These are phyloP conservation scores for Citrus trifoliata DNA, from an alignment of 345 rosid genomes.

Conservation along the genomic window DNA sequence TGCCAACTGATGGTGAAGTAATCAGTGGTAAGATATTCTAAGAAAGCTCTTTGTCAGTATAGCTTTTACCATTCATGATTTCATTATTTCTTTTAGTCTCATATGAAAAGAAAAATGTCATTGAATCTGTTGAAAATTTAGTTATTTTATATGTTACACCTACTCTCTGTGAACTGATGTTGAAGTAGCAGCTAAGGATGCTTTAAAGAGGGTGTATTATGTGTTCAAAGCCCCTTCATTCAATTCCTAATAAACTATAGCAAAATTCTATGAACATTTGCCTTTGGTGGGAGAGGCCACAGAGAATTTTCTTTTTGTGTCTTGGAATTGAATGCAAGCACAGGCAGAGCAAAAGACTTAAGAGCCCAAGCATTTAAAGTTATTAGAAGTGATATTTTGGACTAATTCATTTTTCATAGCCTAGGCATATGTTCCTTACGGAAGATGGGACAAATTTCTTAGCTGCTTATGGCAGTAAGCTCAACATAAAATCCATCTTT, in stretches of 20 bases:
- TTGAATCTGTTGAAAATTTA: not conserved
- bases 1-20: constrained; percentile 80
- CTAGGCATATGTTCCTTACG: not conserved
- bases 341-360: not conserved
- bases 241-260: not conserved
- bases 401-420: not conserved
- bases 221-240: not conserved
- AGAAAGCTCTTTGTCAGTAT: not conserved
- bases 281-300: not conserved
- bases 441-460: not conserved
- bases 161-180: not conserved
- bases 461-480: not conserved
- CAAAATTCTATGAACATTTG: not conserved
- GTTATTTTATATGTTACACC: not conserved
- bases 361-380: not conserved
- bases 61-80: not conserved
- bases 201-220: not conserved
- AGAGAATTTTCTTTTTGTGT: not conserved
- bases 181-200: not conserved
- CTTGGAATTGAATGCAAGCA: not conserved
- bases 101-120: not conserved
- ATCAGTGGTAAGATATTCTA: constrained; percentile 58
- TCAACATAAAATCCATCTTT: not conserved
- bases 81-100: not conserved
- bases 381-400: not conserved